Base-by-base conservation (phyloP, 225 moss, liverwort and hornwort species). In the Climacium dendroides region DNA sequence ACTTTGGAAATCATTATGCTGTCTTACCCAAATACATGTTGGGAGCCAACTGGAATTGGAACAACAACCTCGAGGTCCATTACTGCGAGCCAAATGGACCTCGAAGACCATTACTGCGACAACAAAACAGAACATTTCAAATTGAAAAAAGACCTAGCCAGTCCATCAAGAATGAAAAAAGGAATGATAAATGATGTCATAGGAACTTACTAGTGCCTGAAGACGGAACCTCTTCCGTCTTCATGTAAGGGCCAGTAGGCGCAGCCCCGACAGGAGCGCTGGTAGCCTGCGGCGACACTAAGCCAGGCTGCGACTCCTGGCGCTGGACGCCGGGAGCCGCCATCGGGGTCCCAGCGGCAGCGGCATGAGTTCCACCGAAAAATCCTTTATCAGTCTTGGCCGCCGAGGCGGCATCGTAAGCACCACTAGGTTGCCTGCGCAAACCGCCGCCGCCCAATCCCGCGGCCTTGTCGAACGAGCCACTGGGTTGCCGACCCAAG, bases 171-270 rank as follows among this genome's bases (percentile, higher is more conserved):
- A 50, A 39, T 61, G 74, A 62, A 74, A 45, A 26, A 13, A 19
- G 30, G 16, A 43, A 78, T 32, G 55, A 29, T 41, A 63, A 62
- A 61, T 17, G 1, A 30, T 43, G 17, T 22, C 29, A 13, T 7
- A 39, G 52, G 19, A 45, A 84, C 92, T 80, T 82, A 94, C 94
- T 89, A 17, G 90, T 94, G 78, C 94, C 94, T 23, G 92, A 58
- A 23, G 91, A 20, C 9, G 92, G 92, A 79, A 92, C 94, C 61
- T 91, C 92, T 65, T 92, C 83, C 6, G 94, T 94, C 82, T 92
- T 89, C 84, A 92, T 90, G 60, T 94, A 94, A 29, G 94, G 94
- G 67, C 94, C 89, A n/a, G 89, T 84, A 16, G 92, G 92, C 37
- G 88, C 86, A 19, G 48, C 50, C 25, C 92, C 92, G 17, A 92